Percentiles rank a stretch among this genome's conserved stretches.
Evolutionary conservation across 768 basidiomycete genomes (phyloP).

Genomic region (Mycena rebaudengoi): DNA sequence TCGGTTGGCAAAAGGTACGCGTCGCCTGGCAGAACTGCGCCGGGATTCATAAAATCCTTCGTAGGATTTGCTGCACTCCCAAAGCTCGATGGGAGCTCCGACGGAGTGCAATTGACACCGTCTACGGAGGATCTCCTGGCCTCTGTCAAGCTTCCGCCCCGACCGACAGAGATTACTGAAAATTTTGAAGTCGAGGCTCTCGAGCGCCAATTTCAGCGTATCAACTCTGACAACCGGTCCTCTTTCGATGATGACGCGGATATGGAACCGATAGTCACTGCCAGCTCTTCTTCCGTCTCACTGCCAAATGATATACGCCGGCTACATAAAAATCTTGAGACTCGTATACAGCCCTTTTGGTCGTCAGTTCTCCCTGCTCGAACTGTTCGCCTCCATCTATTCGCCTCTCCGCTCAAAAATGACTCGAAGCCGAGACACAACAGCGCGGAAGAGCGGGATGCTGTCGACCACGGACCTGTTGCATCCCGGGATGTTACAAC

Average conservation of each 20-base stretch:
- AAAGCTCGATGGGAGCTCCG: slow-evolving; percentile 52
- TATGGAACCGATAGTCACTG: slow-evolving; percentile 26
- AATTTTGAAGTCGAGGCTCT: slow-evolving; percentile 65
- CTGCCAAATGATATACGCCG: slow-evolving; percentile 47
- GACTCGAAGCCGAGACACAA: slow-evolving; percentile 24
- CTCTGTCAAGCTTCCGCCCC: slow-evolving; percentile 59
- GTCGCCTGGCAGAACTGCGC: neutral
- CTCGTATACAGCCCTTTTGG: slow-evolving; percentile 84
- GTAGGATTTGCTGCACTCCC: slow-evolving; percentile 80
- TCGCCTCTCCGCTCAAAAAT: slow-evolving; percentile 48
- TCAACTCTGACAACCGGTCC: slow-evolving; percentile 31
- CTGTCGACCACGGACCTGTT: slow-evolving; percentile 54
- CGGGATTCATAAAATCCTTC: neutral
- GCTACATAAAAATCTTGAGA: slow-evolving; percentile 79
- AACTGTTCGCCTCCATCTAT: slow-evolving; percentile 69
- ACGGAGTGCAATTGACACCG: slow-evolving; percentile 40
- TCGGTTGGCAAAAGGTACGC: slow-evolving; percentile 76
- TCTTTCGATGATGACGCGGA: slow-evolving; percentile 20
- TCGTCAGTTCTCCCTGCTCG: slow-evolving; percentile 72
- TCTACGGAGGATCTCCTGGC: slow-evolving; percentile 62
- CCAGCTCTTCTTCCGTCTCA: slow-evolving; percentile 20
- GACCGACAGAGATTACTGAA: slow-evolving; percentile 67
- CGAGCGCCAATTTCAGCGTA: slow-evolving; percentile 57
- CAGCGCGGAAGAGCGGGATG: slow-evolving; percentile 35
- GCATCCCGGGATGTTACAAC: slow-evolving; percentile 62